Percentiles rank a stretch among this genome's conserved stretches.
Conservation (phyloP, 441 rosid genomes). For the Jatropha multifida region DNA sequence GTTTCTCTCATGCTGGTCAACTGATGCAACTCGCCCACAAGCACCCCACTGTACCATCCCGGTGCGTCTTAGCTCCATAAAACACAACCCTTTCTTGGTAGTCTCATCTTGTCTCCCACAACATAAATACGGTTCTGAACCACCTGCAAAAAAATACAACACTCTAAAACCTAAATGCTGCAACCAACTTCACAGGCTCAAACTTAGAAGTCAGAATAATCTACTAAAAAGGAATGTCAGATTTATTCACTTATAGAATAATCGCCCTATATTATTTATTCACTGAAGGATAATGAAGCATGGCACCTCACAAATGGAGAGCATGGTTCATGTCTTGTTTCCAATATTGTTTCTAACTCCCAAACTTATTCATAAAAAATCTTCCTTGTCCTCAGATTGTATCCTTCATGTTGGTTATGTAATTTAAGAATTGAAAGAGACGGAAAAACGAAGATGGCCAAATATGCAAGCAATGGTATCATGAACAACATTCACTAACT, state of each 20-base stretch:
- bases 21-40: slow-evolving; percentile 28
- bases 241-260: background rate
- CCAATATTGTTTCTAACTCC: background rate
- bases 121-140: slow-evolving; percentile 29
- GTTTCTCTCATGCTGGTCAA: slow-evolving; percentile 23
- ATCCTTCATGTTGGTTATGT: background rate
- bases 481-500: background rate
- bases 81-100: slow-evolving; percentile 46
- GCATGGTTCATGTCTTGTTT: background rate
- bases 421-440: background rate
- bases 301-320: background rate
- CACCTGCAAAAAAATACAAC: slow-evolving; percentile 22
- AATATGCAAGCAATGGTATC: background rate
- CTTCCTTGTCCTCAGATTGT: no score
- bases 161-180: slow-evolving; percentile 12
- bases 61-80: slow-evolving; percentile 41
- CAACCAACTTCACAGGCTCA: slow-evolving; percentile 4
- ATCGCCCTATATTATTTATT: background rate
- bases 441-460: background rate
- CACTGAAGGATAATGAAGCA: background rate
- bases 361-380: no score
- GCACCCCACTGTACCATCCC: slow-evolving; percentile 48
- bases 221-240: background rate
- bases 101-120: slow-evolving; percentile 30
- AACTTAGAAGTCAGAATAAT: background rate